Percentiles rank a stretch among this genome's conserved stretches.
Conservation (phyloP, 805 yeast genomes). For the Wickerhamomyces subpelliculosus region DNA sequence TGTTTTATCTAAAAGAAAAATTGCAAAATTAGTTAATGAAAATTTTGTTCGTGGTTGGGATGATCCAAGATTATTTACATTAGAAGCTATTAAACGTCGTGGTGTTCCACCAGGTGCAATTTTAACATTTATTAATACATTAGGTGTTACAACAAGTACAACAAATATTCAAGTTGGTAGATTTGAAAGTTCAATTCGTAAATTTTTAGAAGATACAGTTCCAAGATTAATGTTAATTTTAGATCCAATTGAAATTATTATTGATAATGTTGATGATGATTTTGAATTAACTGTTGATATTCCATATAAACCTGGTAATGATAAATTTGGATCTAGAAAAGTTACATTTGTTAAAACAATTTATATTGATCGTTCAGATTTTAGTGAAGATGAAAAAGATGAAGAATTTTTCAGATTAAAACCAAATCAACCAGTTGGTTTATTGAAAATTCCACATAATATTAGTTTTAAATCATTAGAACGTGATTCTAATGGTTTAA, state of each 20-base stretch:
- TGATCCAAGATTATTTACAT: conserved; percentile 92
- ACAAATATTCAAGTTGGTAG: conserved; percentile 86
- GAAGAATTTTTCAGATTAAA: conserved; percentile 88
- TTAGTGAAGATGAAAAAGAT: conserved; percentile 51
- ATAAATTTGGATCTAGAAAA: conserved; percentile 66
- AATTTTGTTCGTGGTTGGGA: conserved; percentile 92
- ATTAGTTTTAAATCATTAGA: conserved; percentile 65
- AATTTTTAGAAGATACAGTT: conserved; percentile 80
- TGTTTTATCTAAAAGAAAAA: conserved; percentile 89
- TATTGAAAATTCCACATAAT: conserved; percentile 84
- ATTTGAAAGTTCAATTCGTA: conserved; percentile 85
- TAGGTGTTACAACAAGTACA: conserved; percentile 93
- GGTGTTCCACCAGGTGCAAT: conserved; percentile 99
- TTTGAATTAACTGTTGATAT: conserved; percentile 63
- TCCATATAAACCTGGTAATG: conserved; percentile 86
- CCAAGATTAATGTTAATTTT: conserved; percentile 93
- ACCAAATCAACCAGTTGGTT: conserved; percentile 91
- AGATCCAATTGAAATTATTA: conserved; percentile 76
- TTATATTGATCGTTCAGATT: conserved; percentile 86
- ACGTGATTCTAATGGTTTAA: conserved; percentile 53
- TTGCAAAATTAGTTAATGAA: conserved; percentile 84
- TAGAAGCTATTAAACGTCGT: conserved; percentile 91
- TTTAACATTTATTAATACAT: conserved; percentile 82
- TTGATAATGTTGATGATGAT: conserved; percentile 77
- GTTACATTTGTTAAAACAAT: conserved; percentile 72